Conservation (phyloP, 768 basidiomycete genomes). For the Agrocybe pediades region DNA sequence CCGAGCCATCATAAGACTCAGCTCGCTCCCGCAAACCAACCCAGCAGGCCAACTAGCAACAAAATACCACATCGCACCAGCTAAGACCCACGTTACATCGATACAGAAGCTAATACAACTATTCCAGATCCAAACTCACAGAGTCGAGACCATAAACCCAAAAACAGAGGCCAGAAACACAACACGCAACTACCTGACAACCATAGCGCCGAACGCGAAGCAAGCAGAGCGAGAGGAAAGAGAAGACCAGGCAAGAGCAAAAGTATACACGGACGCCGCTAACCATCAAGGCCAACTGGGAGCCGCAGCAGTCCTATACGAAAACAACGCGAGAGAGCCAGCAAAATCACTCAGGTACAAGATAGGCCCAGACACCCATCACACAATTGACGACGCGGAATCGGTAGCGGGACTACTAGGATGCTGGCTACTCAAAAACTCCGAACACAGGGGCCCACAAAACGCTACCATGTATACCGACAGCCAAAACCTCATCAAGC, state of each 20-base stretch:
- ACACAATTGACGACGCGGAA: conserved; percentile 25
- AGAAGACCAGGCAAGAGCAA: too few relatives aligned
- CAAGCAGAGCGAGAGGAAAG: too few relatives aligned
- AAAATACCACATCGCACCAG: background rate
- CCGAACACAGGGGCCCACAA: background rate
- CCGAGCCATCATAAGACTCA: background rate
- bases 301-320: conserved; percentile 19
- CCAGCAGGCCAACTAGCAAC: background rate
- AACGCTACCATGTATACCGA: conserved; percentile 11
- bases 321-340: background rate
- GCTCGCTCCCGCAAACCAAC: conserved; percentile 1
- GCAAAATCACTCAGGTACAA: conserved; percentile 4
- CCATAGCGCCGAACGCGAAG: too few relatives aligned
- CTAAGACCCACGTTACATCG: background rate
- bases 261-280: too few relatives aligned
- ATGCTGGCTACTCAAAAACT: conserved; percentile 9
- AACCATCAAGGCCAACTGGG: conserved; percentile 10
- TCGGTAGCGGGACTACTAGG: conserved; percentile 20
- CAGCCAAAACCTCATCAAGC: conserved; percentile 16
- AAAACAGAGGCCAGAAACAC: too few relatives aligned
- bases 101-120: too few relatives aligned
- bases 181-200: too few relatives aligned
- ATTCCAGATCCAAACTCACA: too few relatives aligned
- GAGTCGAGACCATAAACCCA: too few relatives aligned
- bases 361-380: conserved; percentile 12